Evolutionary conservation across 768 basidiomycete species (phyloP).

Genomic region (Lactarius sp.): DNA sequence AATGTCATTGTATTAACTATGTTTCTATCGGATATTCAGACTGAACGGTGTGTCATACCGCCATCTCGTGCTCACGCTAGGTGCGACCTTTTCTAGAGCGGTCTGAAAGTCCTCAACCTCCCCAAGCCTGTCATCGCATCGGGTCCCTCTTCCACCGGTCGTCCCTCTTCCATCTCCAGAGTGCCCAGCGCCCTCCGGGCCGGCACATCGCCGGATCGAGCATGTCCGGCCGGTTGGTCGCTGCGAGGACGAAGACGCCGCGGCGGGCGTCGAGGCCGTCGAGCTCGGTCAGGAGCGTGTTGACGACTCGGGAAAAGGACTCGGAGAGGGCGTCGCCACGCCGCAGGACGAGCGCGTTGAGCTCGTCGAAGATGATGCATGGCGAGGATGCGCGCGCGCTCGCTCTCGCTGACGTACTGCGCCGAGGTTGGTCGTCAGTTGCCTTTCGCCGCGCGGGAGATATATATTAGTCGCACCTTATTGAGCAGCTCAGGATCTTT

Average conservation of each 20-base stretch:
- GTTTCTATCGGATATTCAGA: no score
- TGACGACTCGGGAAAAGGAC: no score
- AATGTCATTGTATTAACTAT: no score
- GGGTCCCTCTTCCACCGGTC: slow-evolving; percentile 27
- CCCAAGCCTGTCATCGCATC: slow-evolving; percentile 28
- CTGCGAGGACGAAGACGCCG: no score
- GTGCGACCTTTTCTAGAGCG: slow-evolving; percentile 77
- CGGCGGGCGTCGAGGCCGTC: no score
- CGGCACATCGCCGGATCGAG: no score
- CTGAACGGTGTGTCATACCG: no score
- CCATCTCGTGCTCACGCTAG: no score
- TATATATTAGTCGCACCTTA: slow-evolving; percentile 51
- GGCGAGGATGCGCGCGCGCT: slow-evolving; percentile 92
- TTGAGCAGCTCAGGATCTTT: slow-evolving; percentile 96
- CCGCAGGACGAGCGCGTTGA: slow-evolving; percentile 87
- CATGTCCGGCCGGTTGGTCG: no score
- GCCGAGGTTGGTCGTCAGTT: slow-evolving; percentile 4
- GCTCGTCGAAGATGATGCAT: slow-evolving; percentile 92
- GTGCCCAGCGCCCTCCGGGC: slow-evolving; percentile 65
- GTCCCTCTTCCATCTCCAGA: slow-evolving; percentile 47
- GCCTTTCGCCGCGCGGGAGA: background rate
- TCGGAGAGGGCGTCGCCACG: slow-evolving; percentile 86
- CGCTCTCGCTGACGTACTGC: no score
- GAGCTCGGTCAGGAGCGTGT: no score
- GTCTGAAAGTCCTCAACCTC: slow-evolving; percentile 57